Evolutionary conservation across 2,329 filamentous ascomycete genomes (phyloP), one percentile per base, ranked within the genome.

Genomic region (Thielaviopsis euricoi): DNA sequence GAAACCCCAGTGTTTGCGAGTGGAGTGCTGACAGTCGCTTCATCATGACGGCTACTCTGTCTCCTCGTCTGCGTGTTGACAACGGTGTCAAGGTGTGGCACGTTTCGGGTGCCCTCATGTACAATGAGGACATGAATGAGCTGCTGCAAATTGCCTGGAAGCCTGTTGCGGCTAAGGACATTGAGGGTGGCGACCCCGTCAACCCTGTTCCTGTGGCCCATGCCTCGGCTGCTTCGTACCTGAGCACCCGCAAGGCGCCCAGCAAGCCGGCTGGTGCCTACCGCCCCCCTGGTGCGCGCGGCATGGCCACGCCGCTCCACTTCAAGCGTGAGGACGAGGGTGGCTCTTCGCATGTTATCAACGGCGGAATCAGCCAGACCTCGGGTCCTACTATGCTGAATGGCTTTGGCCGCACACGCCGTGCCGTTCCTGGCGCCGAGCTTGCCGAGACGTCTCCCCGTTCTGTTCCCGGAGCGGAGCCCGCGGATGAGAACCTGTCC

Each of bases 311-410:
- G 0, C 93, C 93, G 10, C 76, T 97, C 62, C 87, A 93, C 65
- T 98, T 97, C 76, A 95, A 95, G 77, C 89, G 93, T 59, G 93
- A 98, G 71, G 93, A 98, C 63, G 89, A 98, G 72, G 93, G 93
- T 56, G 93, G 93, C 56, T 87, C 87, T 9, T 90, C 91, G 6
- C 94, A 90, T 67, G 75, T 88, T 60, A 78, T 82, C 64, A 91
- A 93, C 63, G 89, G 88, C 67, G 88, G 89, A 62, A 55, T 58
- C 40, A 58, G 56, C 21, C 50, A 50, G 22, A 55, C 58, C 26
- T 56, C 54, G 48, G 59, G 58, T 5, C 23, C 55, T 15, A 86
- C 86, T 26, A 77, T 80, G 23, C 74, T 82, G 53, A 94, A 91
- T 66, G 88, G 87, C n/a, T 96, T 95, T 66, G 89, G 82, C 52